Evolutionary conservation across 2,329 filamentous ascomycete species (phyloP), one percentile per base, ranked within the genome.

Genomic region (Stachybotrys echinatus): DNA sequence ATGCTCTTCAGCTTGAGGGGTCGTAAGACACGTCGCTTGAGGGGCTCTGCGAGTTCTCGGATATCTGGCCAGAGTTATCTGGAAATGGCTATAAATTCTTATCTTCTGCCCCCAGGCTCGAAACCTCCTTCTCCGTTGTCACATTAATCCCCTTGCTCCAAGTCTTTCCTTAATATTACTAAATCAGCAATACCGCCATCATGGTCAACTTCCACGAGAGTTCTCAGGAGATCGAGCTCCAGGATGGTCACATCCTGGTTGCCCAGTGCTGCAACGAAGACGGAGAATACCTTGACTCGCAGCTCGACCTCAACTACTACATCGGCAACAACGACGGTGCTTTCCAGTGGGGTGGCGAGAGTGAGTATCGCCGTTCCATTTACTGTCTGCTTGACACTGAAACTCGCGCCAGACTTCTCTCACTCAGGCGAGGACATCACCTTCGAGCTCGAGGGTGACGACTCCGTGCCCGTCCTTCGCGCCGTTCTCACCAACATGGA

Each of bases 261-360:
- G 74, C 71, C 51, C 54, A 61, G 44, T 72, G 77, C 45, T 50
- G 49, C 47, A 69, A 69, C 47, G 65, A 51, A 3, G 61, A 74
- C 6, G 77, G 74, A 40, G 69, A 77, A 1, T 63, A 60, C 48
- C 57, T 70, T 22, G 72, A 80, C 21, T 58, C 69, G 23, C 67
- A 77, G 23, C 59, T 79, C 48, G 67, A 81, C 59, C 71, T 82
- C 52, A 73, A 82, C 65, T 45, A 66, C 3, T 59, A 65, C 58
- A 67, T 82, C 45, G 77, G 79, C 34, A 82, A 82, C 67, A 54
- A 72, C 47, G 59, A 80, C 51, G 79, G 77, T 12, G 31, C 57
- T 50, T 78, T 79, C 55, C 34, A 63, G 8, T 81, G 75, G 75
- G 72, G 66, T 21, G 71, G 70, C 4, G 45, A 54, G 18, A 57